Evolutionary conservation across 768 basidiomycete genomes (phyloP), one percentile per base, ranked within the genome.

Genomic region (Pleurotus tuber-regium): DNA sequence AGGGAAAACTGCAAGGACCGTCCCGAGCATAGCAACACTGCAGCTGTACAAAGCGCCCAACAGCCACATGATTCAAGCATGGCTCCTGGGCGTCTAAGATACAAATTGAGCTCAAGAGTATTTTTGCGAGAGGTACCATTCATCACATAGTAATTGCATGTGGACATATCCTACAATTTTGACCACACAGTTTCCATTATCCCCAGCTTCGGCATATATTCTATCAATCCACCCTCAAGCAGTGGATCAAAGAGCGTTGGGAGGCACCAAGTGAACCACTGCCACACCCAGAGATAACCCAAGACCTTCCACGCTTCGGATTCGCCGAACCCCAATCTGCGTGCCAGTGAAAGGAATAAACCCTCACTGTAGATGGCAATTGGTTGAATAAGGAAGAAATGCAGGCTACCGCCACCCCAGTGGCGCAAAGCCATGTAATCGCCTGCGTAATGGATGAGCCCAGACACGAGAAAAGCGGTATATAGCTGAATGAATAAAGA

Each of bases 311-410:
- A 38, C 18, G 30, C 30, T 21, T 4, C 12, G 5, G 29, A 33
- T 14, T 36, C n/a, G 6, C 14, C 19, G 10, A 31, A 48, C 10
- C 46, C 46, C 28, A 48, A n/a, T 24, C 21, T 31, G 2, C 28
- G 11, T 11, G 56, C 64, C 19, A 61, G 21, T 5, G 39, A 56
- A 29, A 71, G 57, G 9, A 67, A 41, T 1, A 48, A 50, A 40
- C 68, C 67, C 53, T 71, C 69, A 25, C 65, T 24, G 7, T 65
- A 66, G 42, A 71, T 69, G 3, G 59, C 65, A 4, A 62, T 26
- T 2, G 66, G 65, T 46, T 71, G 68, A 1, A 48, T 8, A 11
- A 64, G 12, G 54, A 65, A 70, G 57, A 66, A 68, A 2, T 43
- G 36, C 25, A 66, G 38, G 25, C 55, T 55, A 43, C 46, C 18